Evolutionary conservation across 371 early-diverging fungal species (phyloP), one percentile per base, ranked within the genome.

Genomic region (Smittium culicis): DNA sequence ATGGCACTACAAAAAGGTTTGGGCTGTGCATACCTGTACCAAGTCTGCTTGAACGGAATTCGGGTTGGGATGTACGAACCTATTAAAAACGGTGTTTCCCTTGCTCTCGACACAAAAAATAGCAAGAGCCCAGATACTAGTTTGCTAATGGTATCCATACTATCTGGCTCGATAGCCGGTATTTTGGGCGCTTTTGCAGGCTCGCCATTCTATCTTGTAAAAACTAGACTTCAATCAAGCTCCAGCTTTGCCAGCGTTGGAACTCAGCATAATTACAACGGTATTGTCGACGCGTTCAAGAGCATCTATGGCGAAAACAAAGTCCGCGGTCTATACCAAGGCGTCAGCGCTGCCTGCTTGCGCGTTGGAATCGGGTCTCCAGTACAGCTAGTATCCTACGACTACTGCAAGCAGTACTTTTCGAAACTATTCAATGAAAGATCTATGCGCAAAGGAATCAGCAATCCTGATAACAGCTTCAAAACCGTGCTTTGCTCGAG

Each of bases 151-250:
- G 78, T 84, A 16, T 72, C 78, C 71, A 77, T 88, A 2, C 73
- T 80, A 0, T 79, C 89, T 0, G 90, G 93, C 65, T 85, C 86
- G 2, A 68, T 83, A 32, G 79, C 87, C 35, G 93, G 94, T 31
- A 75, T 91, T 2, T 77, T 87, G 24, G 96, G 93, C 0, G 93
- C 94, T 1, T 78, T 82, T 1, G 69, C 93, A 17, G 94, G 91
- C 1, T 88, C 89, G 17, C 98, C 98, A 1, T 72, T 97, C 28
- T 94, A 88, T 70, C 74, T 97, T 63, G 85, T 96, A 74, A 97
- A 97, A 74, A 96, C 96, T n/a, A 84, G 96, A 34, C 81, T 93
- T 84, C 97, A 96, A 74, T 86, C 93, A 1, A 89, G 85, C 69
- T 88, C 93, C 1, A 77, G 68, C 2, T 84, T 80, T 31, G 79